Percentiles rank a stretch among this genome's conserved stretches.
phyloP scores from a whole-genome alignment of 2,329 filamentous ascomycete species.

The Huntiella moniliformis region DNA sequence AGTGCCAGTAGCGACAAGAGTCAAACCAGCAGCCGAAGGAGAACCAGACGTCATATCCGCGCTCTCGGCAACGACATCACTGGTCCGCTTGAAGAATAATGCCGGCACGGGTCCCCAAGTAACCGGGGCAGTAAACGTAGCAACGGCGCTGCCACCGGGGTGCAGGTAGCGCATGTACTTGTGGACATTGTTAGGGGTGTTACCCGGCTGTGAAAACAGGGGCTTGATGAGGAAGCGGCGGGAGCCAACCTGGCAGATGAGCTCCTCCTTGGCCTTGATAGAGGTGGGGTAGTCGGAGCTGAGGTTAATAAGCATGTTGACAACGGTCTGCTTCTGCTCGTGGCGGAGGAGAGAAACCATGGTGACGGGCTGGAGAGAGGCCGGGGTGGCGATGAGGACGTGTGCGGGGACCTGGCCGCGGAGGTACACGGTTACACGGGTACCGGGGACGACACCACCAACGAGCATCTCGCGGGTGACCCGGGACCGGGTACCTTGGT shows the following conservation, averaged over 20 bases:
- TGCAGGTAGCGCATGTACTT: conserved; percentile 89
- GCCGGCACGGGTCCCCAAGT: conserved; percentile 86
- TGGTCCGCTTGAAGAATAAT: conserved; percentile 59
- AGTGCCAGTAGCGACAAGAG: conserved; percentile 73
- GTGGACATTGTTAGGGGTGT: conserved; percentile 89
- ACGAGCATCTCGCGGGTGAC: conserved; percentile 65
- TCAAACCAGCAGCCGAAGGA: conserved; percentile 31
- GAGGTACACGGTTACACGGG: conserved; percentile 63
- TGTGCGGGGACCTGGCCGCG: conserved; percentile 27
- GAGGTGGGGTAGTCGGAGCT: conserved; percentile 57
- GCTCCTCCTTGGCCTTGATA: conserved; percentile 77
- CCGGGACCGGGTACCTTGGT: conserved; percentile 62
- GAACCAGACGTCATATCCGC: conserved; percentile 16
- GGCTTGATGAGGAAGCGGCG: conserved; percentile 77
- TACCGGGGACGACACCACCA: conserved; percentile 74
- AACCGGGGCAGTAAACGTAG: conserved; percentile 73
- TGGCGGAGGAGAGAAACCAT: conserved; percentile 80
- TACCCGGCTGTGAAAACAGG: conserved; percentile 73
- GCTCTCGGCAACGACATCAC: conserved; percentile 25
- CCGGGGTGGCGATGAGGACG: conserved; percentile 29
- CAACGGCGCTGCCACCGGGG: conserved; percentile 74
- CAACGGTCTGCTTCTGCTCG: conserved; percentile 79
- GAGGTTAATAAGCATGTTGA: conserved; percentile 80
- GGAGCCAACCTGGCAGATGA: conserved; percentile 80
- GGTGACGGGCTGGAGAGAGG: conserved; percentile 38